Evolutionary conservation across 2,329 filamentous ascomycete species (phyloP).

Genomic region (Fusarium continuum): DNA sequence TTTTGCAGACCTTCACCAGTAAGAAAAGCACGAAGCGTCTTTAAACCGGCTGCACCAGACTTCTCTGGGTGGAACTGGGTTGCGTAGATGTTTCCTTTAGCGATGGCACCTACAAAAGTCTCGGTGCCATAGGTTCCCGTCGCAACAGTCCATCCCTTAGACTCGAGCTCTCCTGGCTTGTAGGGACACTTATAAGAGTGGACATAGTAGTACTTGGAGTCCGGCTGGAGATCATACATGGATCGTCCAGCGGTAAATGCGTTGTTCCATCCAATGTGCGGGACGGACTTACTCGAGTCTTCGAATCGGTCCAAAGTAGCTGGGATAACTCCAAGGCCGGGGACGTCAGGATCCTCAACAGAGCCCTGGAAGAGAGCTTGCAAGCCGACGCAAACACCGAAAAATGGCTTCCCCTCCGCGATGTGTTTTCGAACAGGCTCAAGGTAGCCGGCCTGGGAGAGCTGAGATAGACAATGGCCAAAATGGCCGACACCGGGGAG

Average conservation of each 20-base stretch:
- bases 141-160: constrained; percentile 89
- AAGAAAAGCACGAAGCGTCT: constrained; percentile 86
- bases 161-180: constrained; percentile 75
- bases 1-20: constrained; percentile 70
- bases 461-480: constrained; percentile 90
- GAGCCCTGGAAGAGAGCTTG: constrained; percentile 92
- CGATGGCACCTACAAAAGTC: constrained; percentile 90
- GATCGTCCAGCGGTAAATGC: constrained; percentile 69
- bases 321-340: constrained; percentile 80
- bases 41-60: constrained; percentile 87
- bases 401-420: constrained; percentile 91
- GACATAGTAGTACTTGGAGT: constrained; percentile 98
- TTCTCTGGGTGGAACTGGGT: constrained; percentile 99
- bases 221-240: constrained; percentile 81
- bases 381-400: constrained; percentile 95
- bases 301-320: constrained; percentile 79
- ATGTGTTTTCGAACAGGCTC: constrained; percentile 87
- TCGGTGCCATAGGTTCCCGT: constrained; percentile 88
- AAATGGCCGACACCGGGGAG: constrained; percentile 97
- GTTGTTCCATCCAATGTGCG: constrained; percentile 98
- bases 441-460: constrained; percentile 82
- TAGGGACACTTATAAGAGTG: constrained; percentile 93
- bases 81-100: constrained; percentile 83
- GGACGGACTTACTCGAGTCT: constrained; percentile 84
- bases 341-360: constrained; percentile 75